These are phyloP conservation scores for Danielia oregonensis DNA, from an alignment of 805 yeast genomes.

Conservation along the genomic window DNA sequence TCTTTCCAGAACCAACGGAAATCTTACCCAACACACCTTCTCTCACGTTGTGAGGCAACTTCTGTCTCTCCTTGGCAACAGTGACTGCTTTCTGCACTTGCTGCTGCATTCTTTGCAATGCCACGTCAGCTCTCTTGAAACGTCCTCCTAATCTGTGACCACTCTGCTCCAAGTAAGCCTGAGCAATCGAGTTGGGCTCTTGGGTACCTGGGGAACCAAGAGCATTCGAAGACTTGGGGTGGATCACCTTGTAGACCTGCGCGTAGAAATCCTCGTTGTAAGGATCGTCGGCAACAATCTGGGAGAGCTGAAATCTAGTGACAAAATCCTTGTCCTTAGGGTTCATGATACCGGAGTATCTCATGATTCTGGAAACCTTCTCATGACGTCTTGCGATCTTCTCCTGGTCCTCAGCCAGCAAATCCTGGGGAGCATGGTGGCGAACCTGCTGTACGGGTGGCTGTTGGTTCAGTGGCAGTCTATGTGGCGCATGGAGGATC, in stretches of 20 bases:
- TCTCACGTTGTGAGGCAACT: slow-evolving; percentile 56
- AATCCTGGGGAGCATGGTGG: slow-evolving; percentile 25
- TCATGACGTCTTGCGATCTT: slow-evolving; percentile 65
- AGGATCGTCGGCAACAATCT: slow-evolving; percentile 95
- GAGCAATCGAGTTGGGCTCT: slow-evolving; percentile 79
- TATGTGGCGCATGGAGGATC: slow-evolving; percentile 1
- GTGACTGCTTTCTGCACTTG: slow-evolving; percentile 96
- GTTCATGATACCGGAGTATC: slow-evolving; percentile 91
- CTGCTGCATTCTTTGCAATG: slow-evolving; percentile 95
- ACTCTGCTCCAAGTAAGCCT: slow-evolving; percentile 85
- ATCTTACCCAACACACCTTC: slow-evolving; percentile 92
- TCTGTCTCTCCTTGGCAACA: slow-evolving; percentile 86
- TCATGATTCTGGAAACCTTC: slow-evolving; percentile 69
- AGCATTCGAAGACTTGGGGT: slow-evolving; percentile 28
- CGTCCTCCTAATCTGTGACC: slow-evolving; percentile 89
- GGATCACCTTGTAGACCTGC: slow-evolving; percentile 75
- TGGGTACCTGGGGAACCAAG: slow-evolving; percentile 31
- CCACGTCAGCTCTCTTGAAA: slow-evolving; percentile 79
- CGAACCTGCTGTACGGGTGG: slow-evolving; percentile 21
- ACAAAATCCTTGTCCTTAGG: slow-evolving; percentile 96
- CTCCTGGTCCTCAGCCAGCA: slow-evolving; percentile 72
- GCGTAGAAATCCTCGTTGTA: slow-evolving; percentile 94
- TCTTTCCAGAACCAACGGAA: slow-evolving; percentile 71
- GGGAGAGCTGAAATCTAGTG: slow-evolving; percentile 89
- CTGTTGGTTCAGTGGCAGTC: slow-evolving; percentile 1